Percentiles rank a stretch among this genome's conserved stretches.
Evolutionary conservation across 2,329 filamentous ascomycete species (phyloP).

Genomic region (Colletotrichum lindemuthianum): DNA sequence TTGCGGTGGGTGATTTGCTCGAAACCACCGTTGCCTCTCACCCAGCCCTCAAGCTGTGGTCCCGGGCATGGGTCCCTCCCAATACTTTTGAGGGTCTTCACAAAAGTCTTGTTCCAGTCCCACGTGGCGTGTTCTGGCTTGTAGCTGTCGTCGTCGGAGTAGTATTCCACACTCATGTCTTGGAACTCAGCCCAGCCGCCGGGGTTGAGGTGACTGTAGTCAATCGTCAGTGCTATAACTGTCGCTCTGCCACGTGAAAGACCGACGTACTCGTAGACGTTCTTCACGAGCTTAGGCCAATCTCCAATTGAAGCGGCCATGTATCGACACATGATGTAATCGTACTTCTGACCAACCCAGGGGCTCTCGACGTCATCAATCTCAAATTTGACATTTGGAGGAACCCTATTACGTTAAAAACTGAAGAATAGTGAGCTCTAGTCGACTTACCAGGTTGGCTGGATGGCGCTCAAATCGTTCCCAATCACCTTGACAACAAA

Average conservation of each 20-base stretch:
- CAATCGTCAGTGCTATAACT: neutral
- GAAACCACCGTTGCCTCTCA: conserved; percentile 48
- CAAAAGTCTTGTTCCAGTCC: conserved; percentile 39
- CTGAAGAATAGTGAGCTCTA: neutral
- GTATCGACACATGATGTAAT: conserved; percentile 50
- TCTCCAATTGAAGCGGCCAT: conserved; percentile 46
- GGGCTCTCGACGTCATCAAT: conserved; percentile 48
- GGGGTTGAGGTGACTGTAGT: conserved; percentile 45
- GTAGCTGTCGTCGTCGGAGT: conserved; percentile 43
- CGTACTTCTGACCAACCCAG: conserved; percentile 43
- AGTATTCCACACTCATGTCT: conserved; percentile 41
- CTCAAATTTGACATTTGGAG: conserved; percentile 48
- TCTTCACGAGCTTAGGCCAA: conserved; percentile 41
- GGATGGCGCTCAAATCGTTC: conserved; percentile 45
- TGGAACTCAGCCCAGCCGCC: conserved; percentile 49
- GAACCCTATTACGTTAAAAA: conserved; percentile 37
- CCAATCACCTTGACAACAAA: conserved; percentile 45
- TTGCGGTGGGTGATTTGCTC: conserved; percentile 42
- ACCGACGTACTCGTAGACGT: conserved; percentile 38
- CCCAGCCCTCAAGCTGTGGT: conserved; percentile 41
- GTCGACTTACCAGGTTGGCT: conserved; percentile 40
- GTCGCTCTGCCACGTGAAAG: neutral
- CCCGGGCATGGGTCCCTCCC: conserved; percentile 41
- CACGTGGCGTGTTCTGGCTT: conserved; percentile 36
- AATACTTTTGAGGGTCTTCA: conserved; percentile 34